These are phyloP conservation scores for Austropuccinia psidii DNA, from an alignment of 1,284 basidiomycete genomes.

Conservation along the genomic window DNA sequence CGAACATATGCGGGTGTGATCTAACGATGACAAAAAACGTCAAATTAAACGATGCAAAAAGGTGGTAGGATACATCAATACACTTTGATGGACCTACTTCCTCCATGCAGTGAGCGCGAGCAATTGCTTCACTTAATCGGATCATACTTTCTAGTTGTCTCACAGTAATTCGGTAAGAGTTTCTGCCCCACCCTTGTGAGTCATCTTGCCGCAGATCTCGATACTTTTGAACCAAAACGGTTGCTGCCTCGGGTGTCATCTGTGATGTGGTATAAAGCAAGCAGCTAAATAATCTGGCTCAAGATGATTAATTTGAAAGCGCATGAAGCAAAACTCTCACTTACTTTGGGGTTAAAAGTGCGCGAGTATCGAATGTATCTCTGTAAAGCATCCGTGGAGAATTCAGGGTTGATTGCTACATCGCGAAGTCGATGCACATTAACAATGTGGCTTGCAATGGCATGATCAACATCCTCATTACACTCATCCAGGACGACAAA, in stretches of 20 bases:
- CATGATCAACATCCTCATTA: constrained; percentile 82
- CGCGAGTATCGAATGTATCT: constrained; percentile 93
- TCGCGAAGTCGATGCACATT: constrained; percentile 95
- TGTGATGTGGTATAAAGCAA: constrained; percentile 46
- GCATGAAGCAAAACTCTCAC: constrained; percentile 37
- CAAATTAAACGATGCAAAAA: not conserved
- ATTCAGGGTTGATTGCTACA: constrained; percentile 88
- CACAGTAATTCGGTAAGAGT: constrained; percentile 92
- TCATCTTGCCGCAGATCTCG: constrained; percentile 87
- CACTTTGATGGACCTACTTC: constrained; percentile 55
- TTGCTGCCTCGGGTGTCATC: constrained; percentile 85
- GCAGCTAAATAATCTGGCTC: not conserved
- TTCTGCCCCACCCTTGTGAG: constrained; percentile 72
- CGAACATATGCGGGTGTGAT: constrained; percentile 88
- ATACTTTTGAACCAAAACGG: constrained; percentile 93
- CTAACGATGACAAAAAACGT: constrained; percentile 50
- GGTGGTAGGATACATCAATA: not conserved
- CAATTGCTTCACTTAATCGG: constrained; percentile 91
- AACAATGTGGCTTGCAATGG: constrained; percentile 94
- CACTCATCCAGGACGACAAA: constrained; percentile 98
- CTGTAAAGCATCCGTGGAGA: constrained; percentile 91
- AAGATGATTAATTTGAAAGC: constrained; percentile 6
- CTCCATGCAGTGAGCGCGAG: constrained; percentile 85
- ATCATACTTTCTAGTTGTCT: constrained; percentile 96
- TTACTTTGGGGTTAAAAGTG: constrained; percentile 90